Percentiles rank a stretch among this genome's conserved stretches.
phyloP scores from a whole-genome alignment of 2,329 filamentous ascomycete species.

The Zymoseptoria pseudotritici region DNA sequence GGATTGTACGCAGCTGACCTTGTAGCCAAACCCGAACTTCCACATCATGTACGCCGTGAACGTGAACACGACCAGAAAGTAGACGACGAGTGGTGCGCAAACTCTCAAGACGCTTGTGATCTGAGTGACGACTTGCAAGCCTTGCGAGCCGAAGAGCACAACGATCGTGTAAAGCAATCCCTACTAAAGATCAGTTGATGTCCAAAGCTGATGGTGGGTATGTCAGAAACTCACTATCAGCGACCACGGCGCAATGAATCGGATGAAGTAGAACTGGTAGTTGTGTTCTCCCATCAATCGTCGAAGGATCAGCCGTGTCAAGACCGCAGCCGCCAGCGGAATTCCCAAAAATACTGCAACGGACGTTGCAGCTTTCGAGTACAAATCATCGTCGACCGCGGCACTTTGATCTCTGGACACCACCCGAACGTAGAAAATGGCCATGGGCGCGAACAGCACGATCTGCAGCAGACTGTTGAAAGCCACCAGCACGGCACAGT shows the following conservation, averaged over 20 bases:
- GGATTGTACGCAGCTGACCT: constrained; percentile 65
- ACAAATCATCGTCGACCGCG: constrained; percentile 30
- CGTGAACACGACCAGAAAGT: constrained; percentile 66
- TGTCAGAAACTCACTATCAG: constrained; percentile 44
- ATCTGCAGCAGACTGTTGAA: constrained; percentile 44
- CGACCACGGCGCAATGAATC: constrained; percentile 62
- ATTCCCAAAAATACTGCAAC: constrained; percentile 80
- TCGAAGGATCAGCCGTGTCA: constrained; percentile 61
- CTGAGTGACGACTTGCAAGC: constrained; percentile 67
- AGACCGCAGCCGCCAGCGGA: constrained; percentile 69
- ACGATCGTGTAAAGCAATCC: constrained; percentile 82
- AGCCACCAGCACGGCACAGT: constrained; percentile 59
- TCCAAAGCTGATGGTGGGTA: too few species aligned
- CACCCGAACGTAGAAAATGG: constrained; percentile 53
- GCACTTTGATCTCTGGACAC: constrained; percentile 45
- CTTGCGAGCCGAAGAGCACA: constrained; percentile 78
- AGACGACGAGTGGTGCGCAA: constrained; percentile 71
- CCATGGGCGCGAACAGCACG: constrained; percentile 38
- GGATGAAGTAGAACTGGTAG: constrained; percentile 66
- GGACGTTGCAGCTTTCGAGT: constrained; percentile 58
- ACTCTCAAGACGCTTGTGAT: constrained; percentile 77
- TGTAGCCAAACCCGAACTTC: constrained; percentile 67
- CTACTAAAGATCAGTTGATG: background rate
- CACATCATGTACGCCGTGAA: constrained; percentile 55
- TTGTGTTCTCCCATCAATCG: constrained; percentile 47